Percentiles rank a stretch among this genome's conserved stretches.
These are phyloP conservation scores for Didymella arachidicola DNA, from an alignment of 2,329 filamentous ascomycete genomes.

Conservation along the genomic window DNA sequence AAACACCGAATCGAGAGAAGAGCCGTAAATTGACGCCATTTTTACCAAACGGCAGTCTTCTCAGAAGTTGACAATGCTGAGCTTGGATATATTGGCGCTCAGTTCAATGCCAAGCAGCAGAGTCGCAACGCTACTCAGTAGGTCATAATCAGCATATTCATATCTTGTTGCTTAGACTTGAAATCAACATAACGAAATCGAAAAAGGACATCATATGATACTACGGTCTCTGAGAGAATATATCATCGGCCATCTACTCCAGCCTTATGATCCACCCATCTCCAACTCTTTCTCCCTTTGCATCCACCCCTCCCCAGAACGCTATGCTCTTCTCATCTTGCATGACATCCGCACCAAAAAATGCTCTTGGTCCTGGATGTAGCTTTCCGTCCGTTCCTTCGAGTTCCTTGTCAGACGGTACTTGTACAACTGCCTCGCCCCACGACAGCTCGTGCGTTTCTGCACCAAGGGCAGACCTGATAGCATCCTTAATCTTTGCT, in stretches of 20 bases:
- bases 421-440: conserved; percentile 53
- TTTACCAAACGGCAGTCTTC: too few species aligned
- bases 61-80: too few species aligned
- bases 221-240: too few species aligned
- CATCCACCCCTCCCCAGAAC: conserved; percentile 55
- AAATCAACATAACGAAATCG: too few species aligned
- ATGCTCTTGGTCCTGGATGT: conserved; percentile 55
- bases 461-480: conserved; percentile 51
- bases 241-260: conserved; percentile 27
- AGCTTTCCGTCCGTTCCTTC: conserved; percentile 52
- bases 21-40: too few species aligned
- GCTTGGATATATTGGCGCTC: too few species aligned
- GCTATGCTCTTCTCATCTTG: conserved; percentile 49
- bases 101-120: too few species aligned
- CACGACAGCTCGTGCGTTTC: conserved; percentile 53
- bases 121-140: too few species aligned
- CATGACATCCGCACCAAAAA: conserved; percentile 52
- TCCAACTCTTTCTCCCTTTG: conserved; percentile 53
- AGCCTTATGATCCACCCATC: conserved; percentile 56
- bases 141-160: too few species aligned
- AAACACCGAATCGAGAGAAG: too few species aligned
- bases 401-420: conserved; percentile 43
- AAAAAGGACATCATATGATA: too few species aligned
- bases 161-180: too few species aligned
- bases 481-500: conserved; percentile 56